Conservation (phyloP, 1,284 basidiomycete species). For the Cryptococcus sp. region DNA sequence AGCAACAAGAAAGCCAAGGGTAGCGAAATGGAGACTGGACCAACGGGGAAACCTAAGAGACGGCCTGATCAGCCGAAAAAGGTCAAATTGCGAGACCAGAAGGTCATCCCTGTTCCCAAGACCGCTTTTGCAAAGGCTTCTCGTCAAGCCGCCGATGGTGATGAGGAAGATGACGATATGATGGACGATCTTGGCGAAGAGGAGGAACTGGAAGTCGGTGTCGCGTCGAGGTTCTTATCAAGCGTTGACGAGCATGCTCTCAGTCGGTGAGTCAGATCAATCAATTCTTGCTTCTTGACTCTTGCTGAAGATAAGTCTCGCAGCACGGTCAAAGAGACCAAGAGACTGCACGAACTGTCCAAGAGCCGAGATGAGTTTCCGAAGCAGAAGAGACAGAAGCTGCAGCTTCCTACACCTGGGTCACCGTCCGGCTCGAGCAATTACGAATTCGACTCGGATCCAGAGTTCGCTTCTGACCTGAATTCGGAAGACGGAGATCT, state of each 20-base stretch:
- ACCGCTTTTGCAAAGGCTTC: conserved; percentile 32
- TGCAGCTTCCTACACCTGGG: conserved; percentile 29
- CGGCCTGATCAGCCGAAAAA: conserved; percentile 51
- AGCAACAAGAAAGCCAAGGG: conserved; percentile 16
- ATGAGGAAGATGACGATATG: conserved; percentile 30
- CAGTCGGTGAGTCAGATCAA: conserved; percentile 39
- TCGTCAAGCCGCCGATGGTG: conserved; percentile 12
- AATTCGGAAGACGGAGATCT: conserved; percentile 18
- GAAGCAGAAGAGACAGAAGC: conserved; percentile 30
- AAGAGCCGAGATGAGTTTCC: conserved; percentile 47
- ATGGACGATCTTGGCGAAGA: conserved; percentile 35
- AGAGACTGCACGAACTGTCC: conserved; percentile 47
- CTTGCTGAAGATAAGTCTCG: background rate
- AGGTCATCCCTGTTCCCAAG: conserved; percentile 48
- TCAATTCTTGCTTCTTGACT: background rate
- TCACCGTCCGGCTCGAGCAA: conserved; percentile 35
- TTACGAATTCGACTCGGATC: conserved; percentile 48
- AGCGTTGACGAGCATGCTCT: conserved; percentile 43
- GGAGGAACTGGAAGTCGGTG: conserved; percentile 29
- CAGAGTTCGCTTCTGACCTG: conserved; percentile 22
- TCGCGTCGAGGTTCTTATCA: conserved; percentile 36
- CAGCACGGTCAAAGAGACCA: conserved; percentile 51
- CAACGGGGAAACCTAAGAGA: conserved; percentile 47
- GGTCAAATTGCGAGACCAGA: conserved; percentile 52
- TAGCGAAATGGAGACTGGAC: conserved; percentile 23